Base-by-base conservation (phyloP, 106 monocot genomes). In the Acorus gramineus region DNA sequence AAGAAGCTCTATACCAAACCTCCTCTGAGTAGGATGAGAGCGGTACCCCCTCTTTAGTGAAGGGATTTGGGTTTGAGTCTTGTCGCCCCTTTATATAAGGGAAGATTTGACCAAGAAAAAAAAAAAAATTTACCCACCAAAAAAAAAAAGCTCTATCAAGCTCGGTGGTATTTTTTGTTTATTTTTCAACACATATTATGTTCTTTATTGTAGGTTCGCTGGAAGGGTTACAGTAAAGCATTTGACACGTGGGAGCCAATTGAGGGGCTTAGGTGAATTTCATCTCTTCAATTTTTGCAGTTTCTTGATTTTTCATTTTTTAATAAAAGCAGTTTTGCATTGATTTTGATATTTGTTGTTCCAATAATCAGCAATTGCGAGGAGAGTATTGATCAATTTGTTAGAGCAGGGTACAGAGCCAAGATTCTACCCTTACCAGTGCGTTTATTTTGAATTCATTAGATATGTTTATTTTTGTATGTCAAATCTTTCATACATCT, bases 231-330 rank as follows among this genome's bases (percentile, higher is more conserved):
- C 63, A 76, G 77, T 3, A 68, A 79, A 2, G 73, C 70, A 9
- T 66, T 85, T 6, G 89, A 89, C 28, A 77, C 84, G 4, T 89
- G 89, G 89, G 89, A 89, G 28, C 85, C 89, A 4, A 50, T 79
- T 49, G 85, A 89, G 0, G 71, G 68, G 4, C 57, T 89, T 11
- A 67, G 85, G 84, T 84, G 2, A 14, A 56, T 53, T 12, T n/a
- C 42, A 8, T 62, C 60, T 4, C 11, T 47, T 11, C 8, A 56
- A 9, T 46, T 42, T 42, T 60, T 51, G 4, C 28, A 8, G 14
- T 43, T 3, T 59, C 53, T 3, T 43, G 3, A 2, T 42, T 50
- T 46, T 71, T 44, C 11, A 47, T 46, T 42, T 56, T 55, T 0
- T 2, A 3, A 14, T 53, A 5, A 28, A 4, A 52, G 28, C 6